phyloP scores from a whole-genome alignment of 2,329 filamentous ascomycete genomes.

The Cercospora berteroae region DNA sequence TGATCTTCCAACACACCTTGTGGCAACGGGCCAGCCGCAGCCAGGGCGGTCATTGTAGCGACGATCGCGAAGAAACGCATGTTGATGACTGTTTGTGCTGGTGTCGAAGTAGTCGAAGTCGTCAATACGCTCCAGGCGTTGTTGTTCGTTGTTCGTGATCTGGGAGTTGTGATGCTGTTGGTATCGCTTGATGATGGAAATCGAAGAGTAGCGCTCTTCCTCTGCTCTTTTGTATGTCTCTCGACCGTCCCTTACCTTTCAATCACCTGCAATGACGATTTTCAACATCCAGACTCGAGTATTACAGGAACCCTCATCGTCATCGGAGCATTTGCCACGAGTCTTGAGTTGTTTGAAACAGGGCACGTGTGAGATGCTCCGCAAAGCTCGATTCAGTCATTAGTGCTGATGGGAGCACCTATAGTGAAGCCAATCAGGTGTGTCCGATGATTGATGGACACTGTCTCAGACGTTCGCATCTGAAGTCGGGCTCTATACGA shows the following conservation, averaged over 20 bases:
- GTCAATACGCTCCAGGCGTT: neutral
- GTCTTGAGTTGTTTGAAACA: neutral
- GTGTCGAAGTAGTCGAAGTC: neutral
- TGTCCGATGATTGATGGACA: neutral
- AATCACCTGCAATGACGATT: neutral
- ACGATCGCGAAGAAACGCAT: conserved; percentile 11
- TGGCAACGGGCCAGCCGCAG: conserved; percentile 7
- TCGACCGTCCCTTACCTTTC: neutral
- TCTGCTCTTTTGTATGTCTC: neutral
- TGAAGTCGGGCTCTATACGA: neutral
- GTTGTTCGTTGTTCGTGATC: neutral
- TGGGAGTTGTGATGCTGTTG: neutral
- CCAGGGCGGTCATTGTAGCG: conserved; percentile 9
- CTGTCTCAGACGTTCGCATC: neutral
- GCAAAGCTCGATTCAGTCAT: neutral
- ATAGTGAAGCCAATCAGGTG: neutral
- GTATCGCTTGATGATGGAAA: neutral
- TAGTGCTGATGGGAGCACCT: neutral
- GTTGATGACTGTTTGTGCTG: neutral
- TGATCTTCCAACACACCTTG: neutral
- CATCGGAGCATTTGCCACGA: neutral
- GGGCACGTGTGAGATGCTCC: neutral
- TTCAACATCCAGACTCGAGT: neutral
- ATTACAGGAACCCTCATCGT: neutral
- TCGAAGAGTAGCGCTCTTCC: no score